Percentiles rank a stretch among this genome's conserved stretches.
These are phyloP conservation scores for Lomentospora prolificans DNA, from an alignment of 2,329 filamentous ascomycete species.

Conservation along the genomic window DNA sequence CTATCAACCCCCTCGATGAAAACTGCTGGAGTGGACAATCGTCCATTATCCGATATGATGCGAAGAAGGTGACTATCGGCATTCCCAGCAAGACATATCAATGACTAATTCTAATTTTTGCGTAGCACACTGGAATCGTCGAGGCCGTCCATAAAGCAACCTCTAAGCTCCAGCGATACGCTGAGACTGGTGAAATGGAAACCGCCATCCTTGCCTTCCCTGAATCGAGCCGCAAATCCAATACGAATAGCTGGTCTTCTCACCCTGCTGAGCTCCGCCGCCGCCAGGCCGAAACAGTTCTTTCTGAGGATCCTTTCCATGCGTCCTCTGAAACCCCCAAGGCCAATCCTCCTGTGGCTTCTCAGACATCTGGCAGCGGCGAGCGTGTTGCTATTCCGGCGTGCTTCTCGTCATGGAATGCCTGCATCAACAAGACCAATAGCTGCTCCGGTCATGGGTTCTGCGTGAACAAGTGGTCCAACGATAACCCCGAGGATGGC, in stretches of 20 bases:
- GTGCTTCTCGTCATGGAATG: constrained; percentile 63
- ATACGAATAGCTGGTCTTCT: constrained; percentile 29
- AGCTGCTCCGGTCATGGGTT: constrained; percentile 75
- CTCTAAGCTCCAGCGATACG: constrained; percentile 32
- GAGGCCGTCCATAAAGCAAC: constrained; percentile 33
- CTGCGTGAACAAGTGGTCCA: constrained; percentile 59
- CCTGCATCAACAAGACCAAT: constrained; percentile 61
- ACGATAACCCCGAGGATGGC: constrained; percentile 24
- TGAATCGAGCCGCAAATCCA: constrained; percentile 27
- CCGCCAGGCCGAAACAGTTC: constrained; percentile 38
- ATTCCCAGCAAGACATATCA: not conserved
- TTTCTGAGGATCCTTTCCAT: constrained; percentile 20
- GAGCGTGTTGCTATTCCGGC: constrained; percentile 43
- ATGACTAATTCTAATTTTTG: not conserved
- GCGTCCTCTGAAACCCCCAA: constrained; percentile 20
- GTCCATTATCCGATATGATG: constrained; percentile 33
- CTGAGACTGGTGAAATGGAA: constrained; percentile 41
- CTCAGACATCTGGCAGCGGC: constrained; percentile 15
- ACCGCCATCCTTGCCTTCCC: constrained; percentile 47
- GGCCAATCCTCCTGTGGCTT: constrained; percentile 15
- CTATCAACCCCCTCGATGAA: constrained; percentile 31
- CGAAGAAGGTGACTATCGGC: constrained; percentile 26
- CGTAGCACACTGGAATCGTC: constrained; percentile 31
- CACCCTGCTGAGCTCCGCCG: constrained; percentile 33
- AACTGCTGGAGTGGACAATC: constrained; percentile 35